Evolutionary conservation across 306 rosid genomes (phyloP).

Genomic region (Luffa acutangula): DNA sequence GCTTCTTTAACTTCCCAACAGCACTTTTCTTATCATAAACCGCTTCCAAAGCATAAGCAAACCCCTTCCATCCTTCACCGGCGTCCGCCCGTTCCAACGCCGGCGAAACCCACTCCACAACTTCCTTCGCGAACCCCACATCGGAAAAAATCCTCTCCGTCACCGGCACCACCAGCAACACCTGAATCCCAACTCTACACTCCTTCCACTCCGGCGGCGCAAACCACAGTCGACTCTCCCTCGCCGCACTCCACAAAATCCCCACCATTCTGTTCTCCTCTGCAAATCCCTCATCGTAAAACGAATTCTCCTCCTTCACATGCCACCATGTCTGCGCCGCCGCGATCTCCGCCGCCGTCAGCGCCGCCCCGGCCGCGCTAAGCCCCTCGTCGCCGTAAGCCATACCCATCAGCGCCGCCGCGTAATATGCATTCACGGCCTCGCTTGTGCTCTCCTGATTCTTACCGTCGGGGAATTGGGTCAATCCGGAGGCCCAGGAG

Average conservation of each 20-base stretch:
- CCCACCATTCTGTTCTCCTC: slow-evolving; percentile 52
- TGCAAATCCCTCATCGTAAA: slow-evolving; percentile 48
- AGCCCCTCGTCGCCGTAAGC: slow-evolving; percentile 57
- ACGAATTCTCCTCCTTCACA: slow-evolving; percentile 25
- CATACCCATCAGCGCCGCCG: slow-evolving; percentile 71
- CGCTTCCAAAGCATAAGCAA: slow-evolving; percentile 52
- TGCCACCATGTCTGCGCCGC: slow-evolving; percentile 90
- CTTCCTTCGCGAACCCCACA: slow-evolving; percentile 41
- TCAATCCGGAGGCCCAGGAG: slow-evolving; percentile 90
- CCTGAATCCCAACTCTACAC: slow-evolving; percentile 66
- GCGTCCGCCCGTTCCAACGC: slow-evolving; percentile 55
- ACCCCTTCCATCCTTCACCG: slow-evolving; percentile 90
- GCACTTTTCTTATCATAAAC: slow-evolving; percentile 41
- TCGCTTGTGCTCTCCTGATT: slow-evolving; percentile 88
- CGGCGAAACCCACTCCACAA: slow-evolving; percentile 64
- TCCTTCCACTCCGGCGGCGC: slow-evolving; percentile 69
- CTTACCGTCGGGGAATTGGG: slow-evolving; percentile 64
- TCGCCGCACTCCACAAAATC: slow-evolving; percentile 61
- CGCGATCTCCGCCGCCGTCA: too few species aligned
- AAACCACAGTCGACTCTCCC: slow-evolving; percentile 88
- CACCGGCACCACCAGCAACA: slow-evolving; percentile 58
- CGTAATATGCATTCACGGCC: slow-evolving; percentile 66
- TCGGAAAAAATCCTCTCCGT: slow-evolving; percentile 51
- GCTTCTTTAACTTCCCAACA: slow-evolving; percentile 27
- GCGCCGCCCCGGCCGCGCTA: slow-evolving; percentile 39